A percentile compares a stretch with the other conserved stretches of the same genome.
Evolutionary conservation across 2,329 filamentous ascomycete species (phyloP).

Genomic region (Aspergillus thermomutatus): DNA sequence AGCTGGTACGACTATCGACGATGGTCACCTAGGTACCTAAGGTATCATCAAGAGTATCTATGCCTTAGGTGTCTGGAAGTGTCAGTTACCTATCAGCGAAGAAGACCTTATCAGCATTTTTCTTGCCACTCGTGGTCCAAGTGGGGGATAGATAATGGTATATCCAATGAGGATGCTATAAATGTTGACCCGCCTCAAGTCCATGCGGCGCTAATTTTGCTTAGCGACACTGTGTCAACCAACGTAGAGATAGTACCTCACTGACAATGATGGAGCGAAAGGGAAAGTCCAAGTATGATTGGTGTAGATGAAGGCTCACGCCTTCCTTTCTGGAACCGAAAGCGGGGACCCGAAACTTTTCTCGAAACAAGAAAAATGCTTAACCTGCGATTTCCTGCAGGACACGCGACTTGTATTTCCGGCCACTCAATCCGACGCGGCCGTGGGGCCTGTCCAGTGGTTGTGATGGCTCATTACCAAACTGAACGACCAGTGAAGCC

Average conservation of each 20-base stretch:
- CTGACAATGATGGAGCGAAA: too few species aligned
- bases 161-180: neutral
- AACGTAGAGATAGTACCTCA: too few species aligned
- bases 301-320: neutral
- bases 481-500: neutral
- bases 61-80: neutral
- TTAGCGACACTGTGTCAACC: too few species aligned
- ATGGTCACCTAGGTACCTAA: too few species aligned
- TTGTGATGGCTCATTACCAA: neutral
- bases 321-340: neutral
- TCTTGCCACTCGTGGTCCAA: neutral
- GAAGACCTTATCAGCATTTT: neutral
- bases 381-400: neutral
- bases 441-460: neutral
- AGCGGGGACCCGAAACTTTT: slow-evolving; percentile 2
- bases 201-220: neutral
- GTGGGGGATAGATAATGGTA: neutral
- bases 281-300: neutral
- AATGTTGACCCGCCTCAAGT: too few species aligned
- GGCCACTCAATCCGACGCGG: slow-evolving; percentile 6
- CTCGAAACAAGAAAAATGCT: slow-evolving; percentile 10
- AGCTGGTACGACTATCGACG: neutral
- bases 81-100: neutral
- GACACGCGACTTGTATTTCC: slow-evolving; percentile 7
- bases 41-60: neutral